Conservation (phyloP, 2,329 filamentous ascomycete species). For the Lachnellula subtilissima region DNA sequence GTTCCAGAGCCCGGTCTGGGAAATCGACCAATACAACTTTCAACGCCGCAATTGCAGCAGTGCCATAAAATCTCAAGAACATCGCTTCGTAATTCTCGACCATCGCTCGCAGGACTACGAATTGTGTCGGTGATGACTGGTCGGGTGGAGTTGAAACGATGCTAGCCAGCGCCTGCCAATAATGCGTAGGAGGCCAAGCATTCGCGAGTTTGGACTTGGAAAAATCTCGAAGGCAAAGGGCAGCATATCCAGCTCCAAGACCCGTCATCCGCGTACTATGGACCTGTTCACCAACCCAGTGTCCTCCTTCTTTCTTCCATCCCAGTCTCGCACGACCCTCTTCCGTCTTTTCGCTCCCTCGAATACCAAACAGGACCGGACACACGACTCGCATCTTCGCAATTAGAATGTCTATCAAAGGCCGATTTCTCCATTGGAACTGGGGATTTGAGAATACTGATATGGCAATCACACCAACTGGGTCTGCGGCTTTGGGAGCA, state of each 20-base stretch:
- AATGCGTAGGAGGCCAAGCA: constrained; percentile 72
- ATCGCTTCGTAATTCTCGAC: constrained; percentile 68
- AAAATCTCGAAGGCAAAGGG: constrained; percentile 79
- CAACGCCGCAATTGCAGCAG: constrained; percentile 66
- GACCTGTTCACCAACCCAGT: constrained; percentile 61
- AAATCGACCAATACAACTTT: constrained; percentile 69
- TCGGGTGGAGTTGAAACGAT: constrained; percentile 70
- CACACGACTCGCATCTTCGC: constrained; percentile 79
- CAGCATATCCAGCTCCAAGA: constrained; percentile 76
- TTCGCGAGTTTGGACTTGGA: constrained; percentile 61
- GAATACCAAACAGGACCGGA: constrained; percentile 80
- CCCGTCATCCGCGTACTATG: constrained; percentile 82
- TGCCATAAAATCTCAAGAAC: constrained; percentile 78
- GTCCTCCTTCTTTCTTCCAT: constrained; percentile 54
- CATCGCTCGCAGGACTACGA: constrained; percentile 65
- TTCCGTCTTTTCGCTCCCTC: constrained; percentile 68
- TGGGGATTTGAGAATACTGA: constrained; percentile 67
- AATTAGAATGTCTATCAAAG: constrained; percentile 78
- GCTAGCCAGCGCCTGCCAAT: constrained; percentile 73
- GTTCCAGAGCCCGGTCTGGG: constrained; percentile 48
- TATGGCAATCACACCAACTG: constrained; percentile 71
- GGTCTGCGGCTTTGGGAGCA: constrained; percentile 64
- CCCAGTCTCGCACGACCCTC: constrained; percentile 64
- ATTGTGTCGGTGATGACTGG: constrained; percentile 69
- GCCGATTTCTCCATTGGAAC: constrained; percentile 61